Evolutionary conservation across 2,329 filamentous ascomycete genomes (phyloP).

Genomic region (Ceratocystis colombiana): DNA sequence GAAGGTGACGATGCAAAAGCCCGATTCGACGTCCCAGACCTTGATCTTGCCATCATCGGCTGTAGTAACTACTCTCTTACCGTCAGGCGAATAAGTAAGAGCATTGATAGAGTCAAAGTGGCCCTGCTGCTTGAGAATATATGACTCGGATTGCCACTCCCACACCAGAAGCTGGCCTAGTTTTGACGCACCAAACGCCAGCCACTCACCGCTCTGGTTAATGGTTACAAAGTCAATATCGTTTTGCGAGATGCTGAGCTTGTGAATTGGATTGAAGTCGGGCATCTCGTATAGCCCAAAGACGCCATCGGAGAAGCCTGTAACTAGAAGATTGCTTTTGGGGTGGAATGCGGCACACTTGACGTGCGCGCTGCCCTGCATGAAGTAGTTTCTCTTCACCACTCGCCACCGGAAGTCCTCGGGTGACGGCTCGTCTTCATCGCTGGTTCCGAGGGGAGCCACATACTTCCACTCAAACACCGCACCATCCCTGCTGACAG

Average conservation of each 20-base stretch:
- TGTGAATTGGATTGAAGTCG: slow-evolving; percentile 91
- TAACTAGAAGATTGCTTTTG: slow-evolving; percentile 80
- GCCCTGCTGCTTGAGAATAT: slow-evolving; percentile 95
- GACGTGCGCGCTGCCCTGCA: slow-evolving; percentile 78
- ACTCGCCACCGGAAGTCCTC: slow-evolving; percentile 76
- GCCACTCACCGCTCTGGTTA: slow-evolving; percentile 90
- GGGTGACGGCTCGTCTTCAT: slow-evolving; percentile 39
- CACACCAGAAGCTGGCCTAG: slow-evolving; percentile 93
- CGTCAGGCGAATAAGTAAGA: slow-evolving; percentile 85
- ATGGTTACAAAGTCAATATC: slow-evolving; percentile 92
- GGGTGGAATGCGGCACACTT: slow-evolving; percentile 87
- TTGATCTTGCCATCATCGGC: slow-evolving; percentile 98
- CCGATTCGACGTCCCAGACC: slow-evolving; percentile 92
- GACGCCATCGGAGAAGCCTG: slow-evolving; percentile 86
- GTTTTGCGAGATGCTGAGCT: slow-evolving; percentile 85
- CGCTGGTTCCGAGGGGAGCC: slow-evolving; percentile 34
- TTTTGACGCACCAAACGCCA: slow-evolving; percentile 92
- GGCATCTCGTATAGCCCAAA: slow-evolving; percentile 95
- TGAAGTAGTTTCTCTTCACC: slow-evolving; percentile 82
- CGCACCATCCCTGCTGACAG: slow-evolving; percentile 93
- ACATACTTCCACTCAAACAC: slow-evolving; percentile 88
- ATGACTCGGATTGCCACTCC: slow-evolving; percentile 99
- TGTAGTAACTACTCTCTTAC: slow-evolving; percentile 82
- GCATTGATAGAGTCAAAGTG: slow-evolving; percentile 95
- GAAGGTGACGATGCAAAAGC: slow-evolving; percentile 96